Base-by-base conservation (phyloP, 345 rosid genomes). In the Reutealis trisperma region DNA sequence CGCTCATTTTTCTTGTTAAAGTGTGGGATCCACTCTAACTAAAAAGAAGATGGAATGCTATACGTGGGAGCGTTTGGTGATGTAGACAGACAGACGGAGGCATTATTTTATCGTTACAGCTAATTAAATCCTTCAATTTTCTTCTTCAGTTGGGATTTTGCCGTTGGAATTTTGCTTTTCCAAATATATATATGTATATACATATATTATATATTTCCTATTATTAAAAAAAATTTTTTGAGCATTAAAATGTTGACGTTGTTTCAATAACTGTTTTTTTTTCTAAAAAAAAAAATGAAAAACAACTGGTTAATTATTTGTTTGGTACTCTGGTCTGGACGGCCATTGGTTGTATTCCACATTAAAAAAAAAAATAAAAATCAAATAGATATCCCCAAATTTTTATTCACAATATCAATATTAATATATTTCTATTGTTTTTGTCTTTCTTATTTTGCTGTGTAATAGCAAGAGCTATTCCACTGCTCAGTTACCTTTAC, bases 51-150 rank as follows among this genome's bases (percentile, higher is more conserved):
- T 11, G 25, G 14, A n/a, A 15, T 16, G 15, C 0, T 0, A 10
- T 34, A 10, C 34, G 8, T 47, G 34, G 73, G 76, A 63, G 61
- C 61, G 61, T 74, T 44, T 27, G 77, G 77, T 74, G 77, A 63
- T 63, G 61, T 12, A 45, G 67, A 62, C 58, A 25, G 16, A 1
- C 1, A 54, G 4, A 51, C 55, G 5, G 19, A 9, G 12, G 25
- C 70, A 54, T 8, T 27, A 37, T 34, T 22, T 47, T 68, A 16
- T 51, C 60, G 60, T 70, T 70, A 51, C 70, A 75, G 70, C 70
- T 64, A 37, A 65, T 32, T 51, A 7, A 61, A 52, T 61, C 25
- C 10, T 2, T 27, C 6, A 16, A 32, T 34, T 63, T 62, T 15
- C 8, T 41, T 25, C 16, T 19, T 14, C 47, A 7, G 27, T 72